Evolutionary conservation across 2,329 filamentous ascomycete species (phyloP).

Genomic region (Scedosporium dehoogii): DNA sequence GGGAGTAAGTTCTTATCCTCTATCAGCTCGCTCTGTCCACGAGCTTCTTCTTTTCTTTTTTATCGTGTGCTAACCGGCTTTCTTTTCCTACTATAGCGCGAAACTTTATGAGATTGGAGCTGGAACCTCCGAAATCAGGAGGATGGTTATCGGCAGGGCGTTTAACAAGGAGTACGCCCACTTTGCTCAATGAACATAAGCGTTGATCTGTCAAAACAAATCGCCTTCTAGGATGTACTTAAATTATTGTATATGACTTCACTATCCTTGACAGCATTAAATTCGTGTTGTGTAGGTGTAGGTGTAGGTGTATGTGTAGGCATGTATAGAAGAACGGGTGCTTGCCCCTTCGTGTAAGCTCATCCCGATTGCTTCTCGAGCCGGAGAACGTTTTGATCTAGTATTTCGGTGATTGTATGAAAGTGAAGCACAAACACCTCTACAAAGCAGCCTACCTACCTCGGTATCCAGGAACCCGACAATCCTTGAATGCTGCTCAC

Average conservation of each 20-base stretch:
- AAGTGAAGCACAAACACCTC: no score
- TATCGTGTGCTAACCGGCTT: slow-evolving; percentile 17
- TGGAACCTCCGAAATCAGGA: slow-evolving; percentile 84
- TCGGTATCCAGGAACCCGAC: no score
- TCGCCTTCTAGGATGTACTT: not conserved
- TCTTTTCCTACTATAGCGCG: slow-evolving; percentile 30
- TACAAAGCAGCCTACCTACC: no score
- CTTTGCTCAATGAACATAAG: slow-evolving; percentile 9
- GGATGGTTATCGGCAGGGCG: slow-evolving; percentile 87
- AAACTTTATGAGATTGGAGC: slow-evolving; percentile 94
- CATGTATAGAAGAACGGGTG: no score
- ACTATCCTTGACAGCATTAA: no score
- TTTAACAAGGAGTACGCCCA: slow-evolving; percentile 77
- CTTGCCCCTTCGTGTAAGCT: no score
- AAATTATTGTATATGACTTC: not conserved
- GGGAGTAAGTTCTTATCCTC: slow-evolving; percentile 43
- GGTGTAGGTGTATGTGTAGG: no score
- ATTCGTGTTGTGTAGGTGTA: no score
- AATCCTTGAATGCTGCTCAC: no score
- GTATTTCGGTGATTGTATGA: no score
- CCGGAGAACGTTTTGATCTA: no score
- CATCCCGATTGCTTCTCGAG: no score
- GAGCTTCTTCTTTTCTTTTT: not conserved
- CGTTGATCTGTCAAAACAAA: not conserved
- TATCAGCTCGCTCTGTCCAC: not conserved